Base-by-base conservation (phyloP, 805 yeast species). In the Candida sphagnicola region DNA sequence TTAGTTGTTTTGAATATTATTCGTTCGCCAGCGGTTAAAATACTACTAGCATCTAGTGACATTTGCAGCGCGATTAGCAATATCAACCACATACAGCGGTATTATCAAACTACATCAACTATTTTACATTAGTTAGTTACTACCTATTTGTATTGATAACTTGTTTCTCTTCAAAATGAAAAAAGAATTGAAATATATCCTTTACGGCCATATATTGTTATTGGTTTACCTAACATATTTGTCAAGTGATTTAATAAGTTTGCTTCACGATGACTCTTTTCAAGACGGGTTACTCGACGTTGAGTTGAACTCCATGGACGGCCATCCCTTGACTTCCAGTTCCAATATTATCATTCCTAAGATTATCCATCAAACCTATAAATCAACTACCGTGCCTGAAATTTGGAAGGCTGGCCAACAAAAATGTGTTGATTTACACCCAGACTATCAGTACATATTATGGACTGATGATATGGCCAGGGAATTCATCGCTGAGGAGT, bases 331-430 rank as follows among this genome's bases (percentile, higher is more conserved):
- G 6, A 5, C 29, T 5, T 10, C 15, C 5, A 13, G 29, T 5
- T 26, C 29, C 29, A 8, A 26, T 13, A 73, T 72, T 42, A 56
- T 83, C 28, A 87, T 89, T 33, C 97, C 97, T 28, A 85, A 84
- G 53, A 88, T 89, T 56, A 88, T 90, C 39, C 97, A 90, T 57
- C 97, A 90, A 60, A 90, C 96, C 11, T 90, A 90, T 62, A 89
- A 85, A 57, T 84, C 86, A 15, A 72, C 67, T 11, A 74, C 80
- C 15, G 77, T 89, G 12, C 97, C 97, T 2, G 89, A 80, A 35
- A 69, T 74, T 34, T 90, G 97, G 97, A 68, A 66, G 43, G 75
- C 72, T 4, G 88, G 95, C 19, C 95, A 86, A 53, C 74, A 80
- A 55, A 75, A 77, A 18, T 87, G 95, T 56, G 72, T 78, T 30